A percentile compares a stretch with the other conserved stretches of the same genome.
These are phyloP conservation scores for Teunomyces atbi DNA, from an alignment of 805 yeast genomes.

Conservation along the genomic window DNA sequence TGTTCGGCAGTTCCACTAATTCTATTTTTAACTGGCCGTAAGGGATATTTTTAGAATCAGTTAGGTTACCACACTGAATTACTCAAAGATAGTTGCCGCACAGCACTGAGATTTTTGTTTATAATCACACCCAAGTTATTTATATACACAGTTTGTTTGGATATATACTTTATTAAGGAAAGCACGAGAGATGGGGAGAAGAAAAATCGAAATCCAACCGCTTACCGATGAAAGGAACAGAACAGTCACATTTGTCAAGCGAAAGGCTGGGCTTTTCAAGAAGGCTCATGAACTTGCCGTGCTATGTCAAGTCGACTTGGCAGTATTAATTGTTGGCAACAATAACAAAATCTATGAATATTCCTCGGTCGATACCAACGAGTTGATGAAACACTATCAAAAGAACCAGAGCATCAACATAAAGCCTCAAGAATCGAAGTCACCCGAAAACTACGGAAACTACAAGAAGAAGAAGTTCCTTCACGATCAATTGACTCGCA, in stretches of 20 bases:
- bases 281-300: constrained; percentile 86
- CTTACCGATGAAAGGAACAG: constrained; percentile 85
- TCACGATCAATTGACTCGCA: constrained; percentile 13
- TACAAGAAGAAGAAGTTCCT: constrained; percentile 42
- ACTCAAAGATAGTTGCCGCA: neutral
- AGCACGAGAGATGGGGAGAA: constrained; percentile 74
- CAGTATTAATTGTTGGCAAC: constrained; percentile 82
- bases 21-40: neutral
- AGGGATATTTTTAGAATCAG: constrained; percentile 2
- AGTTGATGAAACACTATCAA: constrained; percentile 18
- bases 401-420: constrained; percentile 6
- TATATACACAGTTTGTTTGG: constrained; percentile 1
- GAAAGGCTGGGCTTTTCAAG: constrained; percentile 91
- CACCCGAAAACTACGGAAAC: constrained; percentile 66
- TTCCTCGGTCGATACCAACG: constrained; percentile 61
- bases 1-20: neutral
- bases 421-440: constrained; percentile 55
- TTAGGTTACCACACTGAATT: neutral
- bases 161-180: neutral
- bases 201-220: constrained; percentile 92
- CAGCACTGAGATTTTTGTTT: neutral
- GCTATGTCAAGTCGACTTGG: constrained; percentile 88
- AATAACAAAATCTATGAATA: constrained; percentile 84
- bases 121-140: neutral
- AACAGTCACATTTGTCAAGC: constrained; percentile 83